Evolutionary conservation across 2,329 filamentous ascomycete species (phyloP), one percentile per base, ranked within the genome.

Genomic region (Pseudocercospora cruenta): DNA sequence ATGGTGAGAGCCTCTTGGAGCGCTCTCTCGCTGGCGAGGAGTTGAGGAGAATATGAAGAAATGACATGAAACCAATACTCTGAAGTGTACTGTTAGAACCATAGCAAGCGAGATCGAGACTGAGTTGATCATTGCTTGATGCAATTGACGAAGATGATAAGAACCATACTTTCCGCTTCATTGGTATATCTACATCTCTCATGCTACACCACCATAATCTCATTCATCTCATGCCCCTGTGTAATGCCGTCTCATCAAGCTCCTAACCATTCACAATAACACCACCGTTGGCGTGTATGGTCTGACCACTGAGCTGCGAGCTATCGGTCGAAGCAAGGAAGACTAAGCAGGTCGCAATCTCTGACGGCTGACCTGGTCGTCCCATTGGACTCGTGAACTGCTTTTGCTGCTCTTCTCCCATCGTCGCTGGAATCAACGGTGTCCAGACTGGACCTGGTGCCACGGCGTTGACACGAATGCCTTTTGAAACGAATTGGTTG

Each of bases 381-480:
- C 91, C 91, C 82, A 95, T 92, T 0, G 91, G 92, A 22, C 85
- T 86, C 12, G 82, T 85, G 77, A 94, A 94, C 67, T 90, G 81
- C 78, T 92, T 87, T 79, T 92, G 87, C 0, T 90, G 90, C 68
- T 89, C 82, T 2, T 88, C 83, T 62, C 81, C 86, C 90, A 93
- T 93, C 0, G 90, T 93, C 0, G 88, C 81, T 0, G 90, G 90
- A 62, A 93, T 91, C 2, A 93, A 81, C 0, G 91, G 90, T 0
- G 90, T 92, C 90, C 90, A 93, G 16, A 93, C 90, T 60, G 91
- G 90, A 0, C 92, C 91, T 6, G 92, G 92, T 12, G 90, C 91
- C 2, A 96, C 85, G 19, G 87, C 87, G 70, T 93, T 94, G 70
- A 93, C 90, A n/a, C 76, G 86, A 72, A 95, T 93, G 2, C 91